Evolutionary conservation across 495 filamentous ascomycete genomes (phyloP), one percentile per base, ranked within the genome.

Genomic region (Neurospora africana): DNA sequence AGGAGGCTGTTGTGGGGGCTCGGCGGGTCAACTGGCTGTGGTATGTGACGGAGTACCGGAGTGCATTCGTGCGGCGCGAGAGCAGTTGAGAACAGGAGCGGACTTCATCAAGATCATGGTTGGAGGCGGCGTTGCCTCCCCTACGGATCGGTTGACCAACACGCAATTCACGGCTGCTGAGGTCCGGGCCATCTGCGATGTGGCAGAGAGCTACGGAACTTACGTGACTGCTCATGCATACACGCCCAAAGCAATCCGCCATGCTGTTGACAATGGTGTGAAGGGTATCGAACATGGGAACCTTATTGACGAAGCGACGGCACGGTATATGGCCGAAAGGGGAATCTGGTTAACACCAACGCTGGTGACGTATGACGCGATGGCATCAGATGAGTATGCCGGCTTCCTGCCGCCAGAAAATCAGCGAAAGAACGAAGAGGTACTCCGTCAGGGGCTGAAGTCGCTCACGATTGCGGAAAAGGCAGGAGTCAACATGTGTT

Each of bases 71-170:
- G 80, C 80, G 36, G 84, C 83, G 0, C 79, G 86, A 17, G 86
- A 89, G 53, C 84, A 87, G 73, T 76, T 89, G 17, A 80, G 87
- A 19, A 79, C 75, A 1, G 86, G 87, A 2, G 84, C 86, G 1
- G 83, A 88, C 68, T 87, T 88, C 71, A 78, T 89, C 78, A 89
- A 89, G 78, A 87, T 89, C 70, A 87, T 89, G 86, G 78, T 81
- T 15, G 83, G 83, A 4, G 86, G 86, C 5, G 86, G 87, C 5
- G 87, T 89, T 6, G 86, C 83, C 1, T 82, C 78, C 36, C 85
- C 85, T 0, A 85, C 86, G 0, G 86, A 88, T 74, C 76, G 76
- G 68, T 72, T 89, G 17, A 81, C 85, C 36, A 81, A 81, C 69
- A 77, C 85, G 2, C 87, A 89, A 74, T 89, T 87, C 77, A 84